These are phyloP conservation scores for Cyberlindnera misumaiensis DNA, from an alignment of 805 yeast genomes.

Conservation along the genomic window DNA sequence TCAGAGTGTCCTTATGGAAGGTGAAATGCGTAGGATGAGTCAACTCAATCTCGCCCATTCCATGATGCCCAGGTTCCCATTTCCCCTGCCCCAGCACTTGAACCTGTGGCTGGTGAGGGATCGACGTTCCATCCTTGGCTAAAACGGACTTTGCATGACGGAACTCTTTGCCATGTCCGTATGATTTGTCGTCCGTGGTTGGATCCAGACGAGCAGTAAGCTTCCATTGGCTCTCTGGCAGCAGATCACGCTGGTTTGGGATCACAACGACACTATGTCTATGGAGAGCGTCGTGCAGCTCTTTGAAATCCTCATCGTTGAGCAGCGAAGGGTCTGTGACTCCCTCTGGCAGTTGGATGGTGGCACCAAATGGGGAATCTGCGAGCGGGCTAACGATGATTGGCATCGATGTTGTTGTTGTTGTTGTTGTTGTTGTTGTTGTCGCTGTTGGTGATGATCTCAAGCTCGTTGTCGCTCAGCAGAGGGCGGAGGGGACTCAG, in stretches of 20 bases:
- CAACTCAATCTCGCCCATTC: conserved; percentile 47
- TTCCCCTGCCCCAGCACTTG: conserved; percentile 83
- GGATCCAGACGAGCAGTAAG: conserved; percentile 79
- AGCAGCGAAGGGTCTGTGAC: conserved; percentile 67
- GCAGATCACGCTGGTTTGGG: conserved; percentile 59
- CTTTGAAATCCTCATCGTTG: conserved; percentile 56
- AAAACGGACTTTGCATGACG: conserved; percentile 61
- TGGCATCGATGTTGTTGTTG: conserved; percentile 1
- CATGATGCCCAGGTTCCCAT: conserved; percentile 50
- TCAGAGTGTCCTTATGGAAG: conserved; percentile 65
- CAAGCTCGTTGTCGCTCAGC: not conserved
- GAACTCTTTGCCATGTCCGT: conserved; percentile 82
- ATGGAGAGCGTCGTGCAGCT: conserved; percentile 57
- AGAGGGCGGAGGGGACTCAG: too few species aligned
- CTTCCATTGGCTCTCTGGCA: conserved; percentile 70
- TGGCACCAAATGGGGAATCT: conserved; percentile 60
- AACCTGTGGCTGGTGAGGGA: conserved; percentile 81
- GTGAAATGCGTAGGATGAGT: conserved; percentile 82
- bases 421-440: too few species aligned
- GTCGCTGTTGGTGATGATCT: not conserved
- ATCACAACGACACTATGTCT: conserved; percentile 66
- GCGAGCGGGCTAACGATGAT: conserved; percentile 13
- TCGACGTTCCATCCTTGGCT: conserved; percentile 72
- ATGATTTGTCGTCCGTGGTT: conserved; percentile 37
- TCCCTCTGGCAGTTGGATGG: conserved; percentile 48